Percentiles rank a stretch among this genome's conserved stretches.
Evolutionary conservation across 2,329 filamentous ascomycete species (phyloP).

Genomic region (Elsinoe arachidis): DNA sequence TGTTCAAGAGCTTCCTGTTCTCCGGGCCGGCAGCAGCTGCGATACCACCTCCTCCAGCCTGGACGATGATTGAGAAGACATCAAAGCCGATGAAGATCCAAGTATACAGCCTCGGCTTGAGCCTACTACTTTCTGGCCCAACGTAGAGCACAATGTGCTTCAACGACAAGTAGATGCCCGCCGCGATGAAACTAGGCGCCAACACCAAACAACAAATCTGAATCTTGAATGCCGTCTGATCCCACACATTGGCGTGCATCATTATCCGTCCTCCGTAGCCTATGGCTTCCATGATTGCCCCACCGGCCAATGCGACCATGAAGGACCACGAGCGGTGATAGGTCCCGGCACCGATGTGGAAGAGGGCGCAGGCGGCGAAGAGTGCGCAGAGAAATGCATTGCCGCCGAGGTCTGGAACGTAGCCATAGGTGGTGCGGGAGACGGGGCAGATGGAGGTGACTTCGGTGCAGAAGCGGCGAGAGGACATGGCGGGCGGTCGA

Average conservation of each 20-base stretch:
- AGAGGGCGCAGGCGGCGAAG: slow-evolving; percentile 28
- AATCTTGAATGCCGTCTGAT: slow-evolving; percentile 31
- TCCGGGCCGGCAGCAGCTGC: slow-evolving; percentile 27
- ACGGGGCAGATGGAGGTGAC: slow-evolving; percentile 5
- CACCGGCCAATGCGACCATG: slow-evolving; percentile 32
- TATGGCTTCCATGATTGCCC: slow-evolving; percentile 34
- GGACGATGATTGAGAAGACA: slow-evolving; percentile 36
- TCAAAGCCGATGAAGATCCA: slow-evolving; percentile 45
- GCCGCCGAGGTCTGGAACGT: slow-evolving; percentile 30
- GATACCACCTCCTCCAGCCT: slow-evolving; percentile 37
- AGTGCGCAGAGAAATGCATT: slow-evolving; percentile 33
- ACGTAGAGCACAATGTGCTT: slow-evolving; percentile 40
- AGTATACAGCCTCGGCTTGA: slow-evolving; percentile 38
- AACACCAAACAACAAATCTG: slow-evolving; percentile 38
- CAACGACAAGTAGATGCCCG: slow-evolving; percentile 40
- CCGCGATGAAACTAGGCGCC: slow-evolving; percentile 37
- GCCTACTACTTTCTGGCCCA: slow-evolving; percentile 32
- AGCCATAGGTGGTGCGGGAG: slow-evolving; percentile 31
- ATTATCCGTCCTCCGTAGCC: slow-evolving; percentile 37
- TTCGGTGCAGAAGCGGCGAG: slow-evolving; percentile 1
- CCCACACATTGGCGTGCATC: slow-evolving; percentile 36
- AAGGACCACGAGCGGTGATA: slow-evolving; percentile 32
- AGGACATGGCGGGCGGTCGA: slow-evolving; percentile 1
- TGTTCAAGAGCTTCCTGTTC: slow-evolving; percentile 24
- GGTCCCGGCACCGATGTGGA: slow-evolving; percentile 28